These are phyloP conservation scores for Neonectria coccinea DNA, from an alignment of 2,329 filamentous ascomycete species.

Conservation along the genomic window DNA sequence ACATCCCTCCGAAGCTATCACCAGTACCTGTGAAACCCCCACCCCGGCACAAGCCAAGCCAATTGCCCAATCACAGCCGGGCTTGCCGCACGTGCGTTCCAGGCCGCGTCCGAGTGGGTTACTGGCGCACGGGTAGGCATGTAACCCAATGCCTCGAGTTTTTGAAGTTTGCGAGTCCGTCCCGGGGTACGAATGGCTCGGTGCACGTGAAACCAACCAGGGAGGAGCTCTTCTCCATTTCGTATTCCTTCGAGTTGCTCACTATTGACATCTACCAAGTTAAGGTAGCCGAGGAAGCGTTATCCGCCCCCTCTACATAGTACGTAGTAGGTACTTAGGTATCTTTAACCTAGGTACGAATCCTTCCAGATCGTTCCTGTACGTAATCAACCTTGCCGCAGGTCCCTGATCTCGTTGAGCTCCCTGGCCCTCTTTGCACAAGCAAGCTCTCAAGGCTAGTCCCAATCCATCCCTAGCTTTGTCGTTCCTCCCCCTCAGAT, in stretches of 20 bases:
- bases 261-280: neutral
- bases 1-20: neutral
- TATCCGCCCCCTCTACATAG: neutral
- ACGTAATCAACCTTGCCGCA: neutral
- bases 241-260: neutral
- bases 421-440: neutral
- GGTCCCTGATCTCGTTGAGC: neutral
- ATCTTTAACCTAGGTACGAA: neutral
- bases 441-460: neutral
- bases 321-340: no score
- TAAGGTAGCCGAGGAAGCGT: neutral
- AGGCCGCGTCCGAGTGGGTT: constrained; percentile 23
- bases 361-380: neutral
- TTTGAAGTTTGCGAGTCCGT: no score
- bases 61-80: constrained; percentile 26
- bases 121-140: constrained; percentile 34
- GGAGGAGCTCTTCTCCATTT: neutral
- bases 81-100: constrained; percentile 23
- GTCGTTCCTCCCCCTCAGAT: neutral
- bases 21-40: neutral
- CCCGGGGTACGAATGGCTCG: constrained; percentile 5
- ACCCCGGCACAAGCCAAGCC: neutral
- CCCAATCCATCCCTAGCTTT: neutral
- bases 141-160: constrained; percentile 27
- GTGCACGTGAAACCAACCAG: constrained; percentile 14